Evolutionary conservation across 1,284 basidiomycete species (phyloP).

Genomic region (Ceratobasidium sp.): DNA sequence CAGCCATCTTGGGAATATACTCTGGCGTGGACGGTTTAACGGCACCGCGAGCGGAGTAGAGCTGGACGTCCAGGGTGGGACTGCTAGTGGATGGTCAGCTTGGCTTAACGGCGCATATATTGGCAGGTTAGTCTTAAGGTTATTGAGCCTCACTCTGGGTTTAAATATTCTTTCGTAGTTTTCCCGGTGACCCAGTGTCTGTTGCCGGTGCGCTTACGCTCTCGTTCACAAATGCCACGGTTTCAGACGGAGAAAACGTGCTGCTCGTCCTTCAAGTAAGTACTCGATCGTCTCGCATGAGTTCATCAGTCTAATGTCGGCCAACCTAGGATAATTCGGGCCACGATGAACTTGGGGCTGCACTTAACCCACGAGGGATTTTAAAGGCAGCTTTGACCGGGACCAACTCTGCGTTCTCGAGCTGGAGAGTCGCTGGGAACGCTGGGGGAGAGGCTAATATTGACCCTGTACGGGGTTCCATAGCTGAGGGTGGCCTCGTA

Average conservation of each 20-base stretch:
- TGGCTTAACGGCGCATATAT: constrained; percentile 45
- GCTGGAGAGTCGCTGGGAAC: constrained; percentile 55
- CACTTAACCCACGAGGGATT: constrained; percentile 54
- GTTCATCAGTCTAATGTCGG: neutral
- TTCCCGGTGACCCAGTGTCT: constrained; percentile 40
- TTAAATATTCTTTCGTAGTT: constrained; percentile 1
- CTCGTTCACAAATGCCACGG: constrained; percentile 47
- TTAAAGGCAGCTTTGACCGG: constrained; percentile 49
- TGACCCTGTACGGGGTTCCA: constrained; percentile 50
- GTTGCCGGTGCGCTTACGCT: constrained; percentile 44
- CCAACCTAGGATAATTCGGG: constrained; percentile 48
- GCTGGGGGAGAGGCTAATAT: constrained; percentile 50
- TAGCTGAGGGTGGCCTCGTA: constrained; percentile 54
- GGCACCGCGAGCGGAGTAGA: constrained; percentile 48
- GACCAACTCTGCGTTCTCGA: constrained; percentile 43
- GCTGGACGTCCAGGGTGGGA: constrained; percentile 48
- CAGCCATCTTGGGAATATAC: constrained; percentile 48
- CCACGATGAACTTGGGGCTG: constrained; percentile 47
- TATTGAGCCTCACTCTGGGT: neutral
- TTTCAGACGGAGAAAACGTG: constrained; percentile 51
- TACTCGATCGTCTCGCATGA: neutral
- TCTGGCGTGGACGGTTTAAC: constrained; percentile 55
- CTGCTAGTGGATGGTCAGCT: constrained; percentile 45
- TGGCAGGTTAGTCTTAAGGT: constrained; percentile 13
- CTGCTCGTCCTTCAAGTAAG: constrained; percentile 44